Evolutionary conservation across 176 grass and related monocot genomes (phyloP), one percentile per base, ranked within the genome.

Genomic region (Zea mays): DNA sequence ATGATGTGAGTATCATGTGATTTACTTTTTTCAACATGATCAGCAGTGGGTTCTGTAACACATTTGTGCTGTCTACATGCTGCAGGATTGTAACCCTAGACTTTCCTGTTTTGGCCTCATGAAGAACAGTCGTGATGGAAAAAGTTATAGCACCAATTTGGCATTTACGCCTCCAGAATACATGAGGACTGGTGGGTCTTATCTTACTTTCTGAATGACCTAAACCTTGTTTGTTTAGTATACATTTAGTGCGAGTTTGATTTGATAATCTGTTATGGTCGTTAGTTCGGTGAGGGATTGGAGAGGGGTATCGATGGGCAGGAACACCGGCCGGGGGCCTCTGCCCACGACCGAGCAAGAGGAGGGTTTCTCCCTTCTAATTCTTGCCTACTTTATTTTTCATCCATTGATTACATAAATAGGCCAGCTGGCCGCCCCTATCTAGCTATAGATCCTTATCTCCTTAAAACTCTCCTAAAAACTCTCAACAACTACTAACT

Each of bases 71-170:
- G 48, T 66, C 68, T 41, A 37, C 61, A 67, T 5, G 10, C 45
- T 86, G 69, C 91, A 98, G 96, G 89, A 92, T 57, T 98, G 96
- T 64, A 89, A 94, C 74, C 96, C 96, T 64, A 94, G 96, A 71
- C 92, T 98, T 88, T 98, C 96, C 76, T 94, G 96, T 78, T 98
- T 98, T 92, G 96, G 96, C 34, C 87, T 98, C 52, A 98, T 98
- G 96, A 98, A 98, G 87, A 98, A 94, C 62, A 98, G 96, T 54
- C 85, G 91, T 4, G 96, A 98, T 78, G 96, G 96, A 19, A 98
- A 98, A 90, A 98, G 96, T 80, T 98, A 98, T 52, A 98, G 96
- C 84, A 98, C 96, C 65, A 98, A 98, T 86, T 86, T 98, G 79
- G 96, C 96, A 77, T 98, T 98, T 79, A 98, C 96, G 45, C 96